phyloP scores from a whole-genome alignment of 805 yeast species.

The Myxozyma udenii region DNA sequence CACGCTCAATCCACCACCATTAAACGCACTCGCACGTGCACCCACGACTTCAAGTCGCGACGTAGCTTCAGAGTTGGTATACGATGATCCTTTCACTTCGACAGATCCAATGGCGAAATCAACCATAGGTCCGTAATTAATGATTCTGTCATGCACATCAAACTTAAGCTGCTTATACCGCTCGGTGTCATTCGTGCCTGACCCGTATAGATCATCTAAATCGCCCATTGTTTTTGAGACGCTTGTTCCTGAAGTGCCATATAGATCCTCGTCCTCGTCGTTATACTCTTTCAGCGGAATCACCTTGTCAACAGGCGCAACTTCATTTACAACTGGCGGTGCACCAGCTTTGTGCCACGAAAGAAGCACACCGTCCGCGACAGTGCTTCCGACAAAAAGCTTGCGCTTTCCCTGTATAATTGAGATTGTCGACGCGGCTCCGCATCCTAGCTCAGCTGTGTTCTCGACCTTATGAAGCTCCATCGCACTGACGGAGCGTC shows the following conservation, averaged over 20 bases:
- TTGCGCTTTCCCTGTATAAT: conserved; percentile 25
- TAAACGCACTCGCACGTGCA: conserved; percentile 60
- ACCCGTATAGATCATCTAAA: conserved; percentile 16
- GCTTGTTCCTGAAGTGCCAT: conserved; percentile 17
- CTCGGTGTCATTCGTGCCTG: conserved; percentile 37
- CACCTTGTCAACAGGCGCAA: not conserved
- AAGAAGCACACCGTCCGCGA: conserved; percentile 57
- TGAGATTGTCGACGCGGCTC: conserved; percentile 21
- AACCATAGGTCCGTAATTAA: conserved; percentile 71
- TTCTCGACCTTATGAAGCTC: conserved; percentile 8
- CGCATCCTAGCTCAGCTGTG: conserved; percentile 1
- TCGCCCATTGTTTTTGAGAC: not conserved
- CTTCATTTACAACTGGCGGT: not conserved
- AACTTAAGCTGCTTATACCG: conserved; percentile 39
- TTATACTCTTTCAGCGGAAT: conserved; percentile 22
- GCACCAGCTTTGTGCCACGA: conserved; percentile 38
- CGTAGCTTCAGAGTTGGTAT: conserved; percentile 1
- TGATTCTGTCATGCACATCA: conserved; percentile 50
- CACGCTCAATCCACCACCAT: conserved; percentile 52
- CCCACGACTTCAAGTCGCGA: conserved; percentile 53
- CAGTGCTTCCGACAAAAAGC: conserved; percentile 58
- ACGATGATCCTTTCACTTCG: not conserved
- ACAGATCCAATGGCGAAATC: conserved; percentile 58
- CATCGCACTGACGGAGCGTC: conserved; percentile 39
- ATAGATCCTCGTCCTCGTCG: conserved; percentile 33